These are phyloP conservation scores for Hypomyces perniciosus DNA, from an alignment of 2,329 filamentous ascomycete species.

Conservation along the genomic window DNA sequence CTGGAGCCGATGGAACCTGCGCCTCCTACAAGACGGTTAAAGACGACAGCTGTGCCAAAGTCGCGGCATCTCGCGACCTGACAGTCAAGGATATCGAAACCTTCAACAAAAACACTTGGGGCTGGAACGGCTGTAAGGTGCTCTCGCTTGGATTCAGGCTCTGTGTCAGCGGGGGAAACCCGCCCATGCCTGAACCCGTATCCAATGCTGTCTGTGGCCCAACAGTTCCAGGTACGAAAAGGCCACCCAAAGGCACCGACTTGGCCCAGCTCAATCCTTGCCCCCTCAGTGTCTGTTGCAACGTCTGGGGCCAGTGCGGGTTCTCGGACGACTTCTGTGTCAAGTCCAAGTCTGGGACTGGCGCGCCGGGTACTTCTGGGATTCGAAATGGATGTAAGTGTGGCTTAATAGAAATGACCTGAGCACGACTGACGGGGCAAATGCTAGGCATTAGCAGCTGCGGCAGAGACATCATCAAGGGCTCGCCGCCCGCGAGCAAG, in stretches of 20 bases:
- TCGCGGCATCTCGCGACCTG: constrained; percentile 30
- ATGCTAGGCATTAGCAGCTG: constrained; percentile 26
- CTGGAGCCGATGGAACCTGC: constrained; percentile 26
- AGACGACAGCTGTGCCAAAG: constrained; percentile 30
- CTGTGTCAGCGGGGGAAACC: constrained; percentile 25
- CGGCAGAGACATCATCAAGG: constrained; percentile 26
- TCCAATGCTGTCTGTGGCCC: constrained; percentile 36
- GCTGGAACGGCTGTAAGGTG: constrained; percentile 28
- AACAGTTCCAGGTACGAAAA: constrained; percentile 31
- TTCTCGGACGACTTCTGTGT: constrained; percentile 38
- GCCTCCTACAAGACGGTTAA: constrained; percentile 19
- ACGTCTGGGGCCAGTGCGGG: constrained; percentile 41
- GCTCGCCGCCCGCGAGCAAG: constrained; percentile 20
- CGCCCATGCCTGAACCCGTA: constrained; percentile 21
- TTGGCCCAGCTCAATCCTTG: constrained; percentile 40
- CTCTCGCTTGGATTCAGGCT: constrained; percentile 20
- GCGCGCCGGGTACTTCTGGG: constrained; percentile 22
- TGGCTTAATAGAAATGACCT: neutral
- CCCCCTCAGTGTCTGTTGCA: constrained; percentile 37
- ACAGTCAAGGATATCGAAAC: constrained; percentile 31
- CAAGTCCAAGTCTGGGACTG: constrained; percentile 22
- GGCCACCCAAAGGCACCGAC: constrained; percentile 19
- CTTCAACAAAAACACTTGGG: constrained; percentile 34
- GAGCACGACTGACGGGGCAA: neutral
- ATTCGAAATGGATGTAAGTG: constrained; percentile 18